Evolutionary conservation across 495 filamentous ascomycete genomes (phyloP).

Genomic region (Elasticomyces elasticus): DNA sequence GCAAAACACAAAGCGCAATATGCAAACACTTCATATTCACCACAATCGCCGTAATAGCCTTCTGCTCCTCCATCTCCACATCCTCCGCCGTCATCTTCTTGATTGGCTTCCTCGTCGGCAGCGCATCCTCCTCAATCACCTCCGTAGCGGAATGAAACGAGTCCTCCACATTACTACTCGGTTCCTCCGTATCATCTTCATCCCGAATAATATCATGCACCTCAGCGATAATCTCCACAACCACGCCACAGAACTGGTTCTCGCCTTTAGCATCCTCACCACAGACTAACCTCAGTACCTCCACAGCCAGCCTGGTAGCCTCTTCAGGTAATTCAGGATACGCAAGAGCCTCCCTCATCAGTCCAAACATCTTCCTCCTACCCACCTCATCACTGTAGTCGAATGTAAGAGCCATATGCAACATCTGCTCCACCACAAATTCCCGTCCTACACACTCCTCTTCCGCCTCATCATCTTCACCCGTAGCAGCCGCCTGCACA

Average conservation of each 20-base stretch:
- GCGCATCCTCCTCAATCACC: constrained; percentile 41
- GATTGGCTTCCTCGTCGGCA: constrained; percentile 43
- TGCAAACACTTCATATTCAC: constrained; percentile 98
- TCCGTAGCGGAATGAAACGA: constrained; percentile 93
- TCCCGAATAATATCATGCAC: constrained; percentile 79
- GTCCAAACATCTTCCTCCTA: constrained; percentile 83
- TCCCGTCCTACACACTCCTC: constrained; percentile 77
- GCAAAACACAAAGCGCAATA: constrained; percentile 93
- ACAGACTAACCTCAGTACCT: constrained; percentile 71
- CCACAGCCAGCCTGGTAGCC: constrained; percentile 75
- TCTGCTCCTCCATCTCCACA: constrained; percentile 53
- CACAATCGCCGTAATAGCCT: constrained; percentile 78
- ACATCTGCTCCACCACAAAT: constrained; percentile 88
- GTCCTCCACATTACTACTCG: constrained; percentile 47
- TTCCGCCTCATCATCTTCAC: constrained; percentile 53
- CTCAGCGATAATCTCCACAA: constrained; percentile 88
- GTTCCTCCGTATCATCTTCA: constrained; percentile 43
- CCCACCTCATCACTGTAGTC: constrained; percentile 96
- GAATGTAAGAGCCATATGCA: constrained; percentile 81
- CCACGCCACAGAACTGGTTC: constrained; percentile 83
- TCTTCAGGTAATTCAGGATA: constrained; percentile 85
- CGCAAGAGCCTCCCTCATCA: constrained; percentile 74
- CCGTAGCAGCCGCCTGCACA: constrained; percentile 44
- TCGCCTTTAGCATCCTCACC: constrained; percentile 70
- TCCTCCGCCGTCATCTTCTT: constrained; percentile 29